Evolutionary conservation across 345 rosid species (phyloP).

Genomic region (Gossypium longicalyx): DNA sequence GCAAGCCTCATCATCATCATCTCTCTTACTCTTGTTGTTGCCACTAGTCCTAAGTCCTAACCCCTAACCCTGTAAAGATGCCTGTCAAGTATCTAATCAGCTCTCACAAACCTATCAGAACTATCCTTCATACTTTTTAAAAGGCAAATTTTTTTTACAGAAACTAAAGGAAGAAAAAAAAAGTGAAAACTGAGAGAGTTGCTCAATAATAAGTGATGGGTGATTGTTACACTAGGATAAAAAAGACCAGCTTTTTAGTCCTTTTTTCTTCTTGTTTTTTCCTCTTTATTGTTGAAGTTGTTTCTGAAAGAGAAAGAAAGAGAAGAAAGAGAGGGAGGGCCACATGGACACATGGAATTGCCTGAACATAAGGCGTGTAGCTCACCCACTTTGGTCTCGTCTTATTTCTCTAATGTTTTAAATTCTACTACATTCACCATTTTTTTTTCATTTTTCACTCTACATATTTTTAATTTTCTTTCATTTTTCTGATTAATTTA

Average conservation of each 20-base stretch:
- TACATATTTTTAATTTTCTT: no score
- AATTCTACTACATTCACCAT: not conserved
- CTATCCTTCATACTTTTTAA: constrained; percentile 53
- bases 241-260: not conserved
- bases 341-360: constrained; percentile 57
- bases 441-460: no score
- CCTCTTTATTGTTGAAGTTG: not conserved
- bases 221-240: not conserved
- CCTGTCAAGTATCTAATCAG: constrained; percentile 89
- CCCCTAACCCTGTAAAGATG: constrained; percentile 60
- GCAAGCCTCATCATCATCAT: not conserved
- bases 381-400: constrained; percentile 21
- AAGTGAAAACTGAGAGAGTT: no score
- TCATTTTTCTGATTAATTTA: no score
- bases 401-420: not conserved
- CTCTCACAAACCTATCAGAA: constrained; percentile 76
- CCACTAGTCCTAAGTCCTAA: constrained; percentile 42
- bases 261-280: not conserved
- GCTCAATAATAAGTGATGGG: not conserved
- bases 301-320: not conserved
- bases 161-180: not conserved
- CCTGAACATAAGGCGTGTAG: constrained; percentile 22
- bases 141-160: not conserved
- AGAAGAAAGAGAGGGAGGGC: not conserved
- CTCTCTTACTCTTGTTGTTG: constrained; percentile 40